phyloP scores from a whole-genome alignment of 2,329 filamentous ascomycete species.

The Amesomyces nigricolor region DNA sequence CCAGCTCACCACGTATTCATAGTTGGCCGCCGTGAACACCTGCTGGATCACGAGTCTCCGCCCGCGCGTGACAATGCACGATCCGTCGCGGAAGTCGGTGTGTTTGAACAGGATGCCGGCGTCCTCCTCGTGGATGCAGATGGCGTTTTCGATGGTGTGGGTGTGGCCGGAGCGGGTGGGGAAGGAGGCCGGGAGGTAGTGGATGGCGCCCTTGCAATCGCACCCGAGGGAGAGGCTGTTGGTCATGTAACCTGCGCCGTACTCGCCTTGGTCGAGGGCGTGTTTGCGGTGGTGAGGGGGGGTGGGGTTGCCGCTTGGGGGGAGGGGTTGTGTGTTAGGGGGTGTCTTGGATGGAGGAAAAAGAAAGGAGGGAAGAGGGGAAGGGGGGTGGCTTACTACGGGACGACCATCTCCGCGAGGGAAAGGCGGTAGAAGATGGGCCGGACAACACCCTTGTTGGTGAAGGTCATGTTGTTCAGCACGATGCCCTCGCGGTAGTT shows the following conservation, averaged over 20 bases:
- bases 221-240: slow-evolving; percentile 72
- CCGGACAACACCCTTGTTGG: slow-evolving; percentile 71
- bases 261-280: slow-evolving; percentile 75
- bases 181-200: slow-evolving; percentile 85
- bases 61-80: slow-evolving; percentile 76
- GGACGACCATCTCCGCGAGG: slow-evolving; percentile 29
- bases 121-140: slow-evolving; percentile 94
- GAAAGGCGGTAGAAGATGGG: slow-evolving; percentile 86
- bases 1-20: slow-evolving; percentile 80
- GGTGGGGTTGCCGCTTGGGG: slow-evolving; percentile 60
- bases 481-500: slow-evolving; percentile 92
- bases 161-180: slow-evolving; percentile 71
- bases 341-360: background rate
- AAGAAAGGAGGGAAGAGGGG: background rate
- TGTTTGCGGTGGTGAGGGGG: slow-evolving; percentile 76
- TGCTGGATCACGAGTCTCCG: slow-evolving; percentile 84
- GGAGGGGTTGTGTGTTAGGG: slow-evolving; percentile 20
- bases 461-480: slow-evolving; percentile 83
- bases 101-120: slow-evolving; percentile 90
- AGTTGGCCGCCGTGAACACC: slow-evolving; percentile 93
- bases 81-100: slow-evolving; percentile 87
- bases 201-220: slow-evolving; percentile 85
- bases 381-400: slow-evolving; percentile 6
- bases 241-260: slow-evolving; percentile 78
- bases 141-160: slow-evolving; percentile 82